Percentiles rank a stretch among this genome's conserved stretches.
These are phyloP conservation scores for Pythium phragmiticola DNA, from an alignment of 352 stramenopile species.

Conservation along the genomic window DNA sequence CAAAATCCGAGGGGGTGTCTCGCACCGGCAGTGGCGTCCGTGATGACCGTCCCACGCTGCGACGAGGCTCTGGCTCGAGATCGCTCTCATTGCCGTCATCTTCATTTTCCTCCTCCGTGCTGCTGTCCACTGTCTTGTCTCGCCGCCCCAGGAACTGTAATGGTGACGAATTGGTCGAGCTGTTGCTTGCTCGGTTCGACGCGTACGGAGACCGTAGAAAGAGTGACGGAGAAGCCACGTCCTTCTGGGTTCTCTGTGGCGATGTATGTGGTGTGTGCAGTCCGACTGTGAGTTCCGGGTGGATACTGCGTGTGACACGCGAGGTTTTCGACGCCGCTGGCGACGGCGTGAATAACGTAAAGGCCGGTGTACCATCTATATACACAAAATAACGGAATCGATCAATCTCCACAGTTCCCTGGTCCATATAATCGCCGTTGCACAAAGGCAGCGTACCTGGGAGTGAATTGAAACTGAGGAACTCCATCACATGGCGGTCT, in stretches of 20 bases:
- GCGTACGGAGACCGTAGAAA: slow-evolving; percentile 75
- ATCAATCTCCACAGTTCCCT: background rate
- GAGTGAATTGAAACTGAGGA: slow-evolving; percentile 35
- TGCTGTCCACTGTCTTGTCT: background rate
- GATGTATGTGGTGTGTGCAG: slow-evolving; percentile 20
- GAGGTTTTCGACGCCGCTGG: slow-evolving; percentile 30
- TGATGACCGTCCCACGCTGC: slow-evolving; percentile 1
- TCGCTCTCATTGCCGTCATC: slow-evolving; percentile 10
- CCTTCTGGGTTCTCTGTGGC: slow-evolving; percentile 8
- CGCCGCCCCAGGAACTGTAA: background rate
- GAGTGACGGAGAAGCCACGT: slow-evolving; percentile 50
- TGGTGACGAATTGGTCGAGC: slow-evolving; percentile 14
- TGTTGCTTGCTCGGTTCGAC: slow-evolving; percentile 13
- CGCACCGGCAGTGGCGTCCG: slow-evolving; percentile 7
- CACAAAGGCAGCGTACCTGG: slow-evolving; percentile 21
- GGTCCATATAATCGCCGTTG: background rate
- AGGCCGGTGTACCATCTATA: slow-evolving; percentile 25
- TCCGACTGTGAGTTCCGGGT: slow-evolving; percentile 9
- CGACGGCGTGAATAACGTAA: slow-evolving; percentile 58
- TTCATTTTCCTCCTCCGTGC: background rate
- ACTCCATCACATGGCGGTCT: slow-evolving; percentile 38
- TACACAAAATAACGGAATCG: background rate
- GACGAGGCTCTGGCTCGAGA: slow-evolving; percentile 4
- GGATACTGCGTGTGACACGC: slow-evolving; percentile 10
- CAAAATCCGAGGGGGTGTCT: background rate